Conservation (phyloP, 1,284 basidiomycete species). For the Papiliotrema terrestris region DNA sequence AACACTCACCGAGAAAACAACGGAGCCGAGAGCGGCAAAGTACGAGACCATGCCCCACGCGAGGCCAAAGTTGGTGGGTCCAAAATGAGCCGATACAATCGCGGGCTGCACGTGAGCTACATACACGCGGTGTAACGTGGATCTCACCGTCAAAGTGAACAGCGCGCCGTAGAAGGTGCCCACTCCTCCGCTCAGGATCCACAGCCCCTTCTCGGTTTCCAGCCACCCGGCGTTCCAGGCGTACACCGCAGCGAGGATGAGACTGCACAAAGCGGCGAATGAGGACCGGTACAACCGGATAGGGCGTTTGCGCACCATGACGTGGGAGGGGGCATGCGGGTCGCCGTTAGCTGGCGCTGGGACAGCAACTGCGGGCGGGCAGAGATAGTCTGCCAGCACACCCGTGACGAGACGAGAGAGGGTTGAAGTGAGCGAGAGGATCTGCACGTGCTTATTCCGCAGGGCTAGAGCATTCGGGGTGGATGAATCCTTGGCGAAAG, state of each 20-base stretch:
- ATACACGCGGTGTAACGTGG: background rate
- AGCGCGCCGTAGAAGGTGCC: slow-evolving; percentile 46
- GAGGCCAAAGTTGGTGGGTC: slow-evolving; percentile 47
- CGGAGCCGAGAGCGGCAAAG: slow-evolving; percentile 45
- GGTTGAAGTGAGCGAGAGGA: slow-evolving; percentile 45
- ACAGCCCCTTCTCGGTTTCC: slow-evolving; percentile 33
- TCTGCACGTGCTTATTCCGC: slow-evolving; percentile 47
- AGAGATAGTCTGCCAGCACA: slow-evolving; percentile 42
- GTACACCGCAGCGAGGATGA: slow-evolving; percentile 33
- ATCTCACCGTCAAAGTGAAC: slow-evolving; percentile 46
- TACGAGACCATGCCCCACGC: slow-evolving; percentile 51
- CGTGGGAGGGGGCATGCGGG: slow-evolving; percentile 18
- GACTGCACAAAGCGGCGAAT: slow-evolving; percentile 33
- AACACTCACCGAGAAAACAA: slow-evolving; percentile 46
- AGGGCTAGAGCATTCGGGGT: slow-evolving; percentile 27
- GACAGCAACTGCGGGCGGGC: slow-evolving; percentile 32
- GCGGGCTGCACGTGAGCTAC: slow-evolving; percentile 24
- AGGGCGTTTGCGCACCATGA: slow-evolving; percentile 30
- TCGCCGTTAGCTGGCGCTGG: slow-evolving; percentile 7
- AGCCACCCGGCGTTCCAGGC: slow-evolving; percentile 36
- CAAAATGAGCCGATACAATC: slow-evolving; percentile 45
- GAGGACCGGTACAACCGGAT: slow-evolving; percentile 35
- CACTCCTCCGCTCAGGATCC: slow-evolving; percentile 43
- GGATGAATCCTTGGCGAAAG: background rate
- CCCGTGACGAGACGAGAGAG: slow-evolving; percentile 43